Evolutionary conservation across 1,284 basidiomycete genomes (phyloP), one percentile per base, ranked within the genome.

Genomic region (Apiotrichum laibachii): DNA sequence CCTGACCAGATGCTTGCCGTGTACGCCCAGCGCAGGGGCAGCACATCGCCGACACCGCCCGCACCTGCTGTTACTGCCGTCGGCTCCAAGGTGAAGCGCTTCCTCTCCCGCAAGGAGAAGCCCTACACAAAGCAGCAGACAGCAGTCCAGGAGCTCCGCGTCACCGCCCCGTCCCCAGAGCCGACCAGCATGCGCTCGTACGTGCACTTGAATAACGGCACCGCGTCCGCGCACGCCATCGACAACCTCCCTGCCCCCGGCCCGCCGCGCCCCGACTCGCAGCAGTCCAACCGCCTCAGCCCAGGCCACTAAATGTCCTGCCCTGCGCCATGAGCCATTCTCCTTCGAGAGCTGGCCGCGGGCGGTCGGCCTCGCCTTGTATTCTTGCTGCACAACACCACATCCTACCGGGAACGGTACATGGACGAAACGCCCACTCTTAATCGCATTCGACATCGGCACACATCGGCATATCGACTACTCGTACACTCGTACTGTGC

Each of bases 1-100:
- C 77, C 77, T 13, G 77, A 79, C 61, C 72, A 77, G 58, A 72
- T 77, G 70, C 68, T 79, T 13, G 76, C 76, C 5, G 74, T 77
- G n/a, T 79, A 79, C 64, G 77, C 77, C 19, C 73, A 73, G 43
- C 71, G 73, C 53, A 69, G 68, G 48, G 70, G 71, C 52, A 67
- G 67, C 52, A 59, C 63, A 15, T 50, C 60, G 22, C 54, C 54
- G 40, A 58, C 63, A 1, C 61, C 62, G 2, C 56, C 50, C 3
- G 46, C 53, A 11, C 47, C 55, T 16, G 53, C 64, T 9, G 22
- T 55, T 22, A 45, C 62, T 31, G 31, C 46, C n/a, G 57, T 59
- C 40, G 56, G 61, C 50, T 57, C 65, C 13, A 64, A 53, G 18
- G 60, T 67, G n/a, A 57, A 58, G 26, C 57, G 63, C 53, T 56